Conservation (phyloP, 1,284 basidiomycete species). For the Moniliophthora roreri region DNA sequence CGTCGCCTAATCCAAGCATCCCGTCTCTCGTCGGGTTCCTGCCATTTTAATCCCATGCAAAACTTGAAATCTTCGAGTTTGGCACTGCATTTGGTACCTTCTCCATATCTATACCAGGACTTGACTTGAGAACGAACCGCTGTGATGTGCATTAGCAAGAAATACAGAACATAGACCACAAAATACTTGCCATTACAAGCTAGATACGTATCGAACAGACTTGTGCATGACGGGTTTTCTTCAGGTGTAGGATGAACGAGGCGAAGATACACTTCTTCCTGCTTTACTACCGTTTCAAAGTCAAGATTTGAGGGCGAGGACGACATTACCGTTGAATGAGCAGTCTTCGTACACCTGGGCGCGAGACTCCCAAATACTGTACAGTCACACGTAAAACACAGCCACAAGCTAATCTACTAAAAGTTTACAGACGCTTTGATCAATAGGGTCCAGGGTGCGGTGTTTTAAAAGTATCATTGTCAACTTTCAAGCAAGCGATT, state of each 20-base stretch:
- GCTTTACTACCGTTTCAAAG: slow-evolving; percentile 53
- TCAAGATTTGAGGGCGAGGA: slow-evolving; percentile 32
- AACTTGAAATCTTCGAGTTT: slow-evolving; percentile 96
- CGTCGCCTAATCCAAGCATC: slow-evolving; percentile 83
- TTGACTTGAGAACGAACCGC: slow-evolving; percentile 83
- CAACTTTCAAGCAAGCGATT: too few species aligned
- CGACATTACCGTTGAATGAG: too few species aligned
- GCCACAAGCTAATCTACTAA: too few species aligned
- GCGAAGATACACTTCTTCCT: slow-evolving; percentile 66
- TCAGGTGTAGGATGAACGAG: slow-evolving; percentile 68
- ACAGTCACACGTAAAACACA: too few species aligned
- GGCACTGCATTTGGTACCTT: slow-evolving; percentile 71
- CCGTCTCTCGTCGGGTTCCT: slow-evolving; percentile 75
- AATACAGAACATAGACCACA: slow-evolving; percentile 12
- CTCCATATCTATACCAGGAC: slow-evolving; percentile 85
- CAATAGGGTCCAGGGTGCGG: too few species aligned
- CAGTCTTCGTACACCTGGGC: too few species aligned
- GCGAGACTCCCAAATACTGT: too few species aligned
- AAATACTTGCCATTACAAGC: slow-evolving; percentile 66
- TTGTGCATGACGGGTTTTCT: slow-evolving; percentile 82
- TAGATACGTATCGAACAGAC: slow-evolving; percentile 77
- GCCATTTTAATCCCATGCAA: slow-evolving; percentile 83
- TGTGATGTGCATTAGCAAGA: slow-evolving; percentile 28
- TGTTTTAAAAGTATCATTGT: too few species aligned
- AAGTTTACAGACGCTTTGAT: too few species aligned